These are phyloP conservation scores for Phaffia rhodozyma DNA, from an alignment of 1,284 basidiomycete genomes.

Conservation along the genomic window DNA sequence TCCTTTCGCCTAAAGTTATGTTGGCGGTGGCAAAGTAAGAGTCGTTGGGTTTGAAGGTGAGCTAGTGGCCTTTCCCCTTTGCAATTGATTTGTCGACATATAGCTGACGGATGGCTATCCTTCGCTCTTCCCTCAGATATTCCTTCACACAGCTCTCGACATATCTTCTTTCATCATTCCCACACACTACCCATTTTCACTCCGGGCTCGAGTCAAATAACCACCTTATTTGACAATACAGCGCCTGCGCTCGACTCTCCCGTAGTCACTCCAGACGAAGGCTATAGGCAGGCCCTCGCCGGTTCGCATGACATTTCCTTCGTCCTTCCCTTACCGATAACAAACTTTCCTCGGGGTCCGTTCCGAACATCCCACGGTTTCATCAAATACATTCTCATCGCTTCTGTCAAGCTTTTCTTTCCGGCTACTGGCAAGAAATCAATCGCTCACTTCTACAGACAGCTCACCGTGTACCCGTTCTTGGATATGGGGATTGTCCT, in stretches of 20 bases:
- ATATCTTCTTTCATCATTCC: constrained; percentile 76
- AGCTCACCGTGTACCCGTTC: constrained; percentile 70
- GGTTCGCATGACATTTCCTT: constrained; percentile 69
- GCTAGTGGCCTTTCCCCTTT: not conserved
- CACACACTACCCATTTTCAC: constrained; percentile 49
- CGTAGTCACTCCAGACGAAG: not conserved
- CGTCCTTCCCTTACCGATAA: constrained; percentile 57
- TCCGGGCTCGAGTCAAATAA: constrained; percentile 35
- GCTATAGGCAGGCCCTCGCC: constrained; percentile 42
- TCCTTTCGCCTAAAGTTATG: constrained; percentile 28
- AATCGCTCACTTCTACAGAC: constrained; percentile 84
- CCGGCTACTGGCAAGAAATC: constrained; percentile 49
- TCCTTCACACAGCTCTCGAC: constrained; percentile 48
- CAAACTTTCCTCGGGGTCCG: constrained; percentile 59
- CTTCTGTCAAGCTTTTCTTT: constrained; percentile 71
- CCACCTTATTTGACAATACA: constrained; percentile 42
- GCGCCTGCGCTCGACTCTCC: constrained; percentile 61
- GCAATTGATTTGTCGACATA: no score
- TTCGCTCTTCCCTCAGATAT: constrained; percentile 34
- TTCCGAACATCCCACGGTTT: constrained; percentile 49
- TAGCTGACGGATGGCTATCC: no score
- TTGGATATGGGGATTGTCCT: constrained; percentile 56
- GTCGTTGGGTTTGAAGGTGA: constrained; percentile 74
- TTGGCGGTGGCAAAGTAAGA: constrained; percentile 69
- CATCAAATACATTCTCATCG: constrained; percentile 76